Conservation (phyloP, 2,329 filamentous ascomycete genomes). For the Calonectria montana region DNA sequence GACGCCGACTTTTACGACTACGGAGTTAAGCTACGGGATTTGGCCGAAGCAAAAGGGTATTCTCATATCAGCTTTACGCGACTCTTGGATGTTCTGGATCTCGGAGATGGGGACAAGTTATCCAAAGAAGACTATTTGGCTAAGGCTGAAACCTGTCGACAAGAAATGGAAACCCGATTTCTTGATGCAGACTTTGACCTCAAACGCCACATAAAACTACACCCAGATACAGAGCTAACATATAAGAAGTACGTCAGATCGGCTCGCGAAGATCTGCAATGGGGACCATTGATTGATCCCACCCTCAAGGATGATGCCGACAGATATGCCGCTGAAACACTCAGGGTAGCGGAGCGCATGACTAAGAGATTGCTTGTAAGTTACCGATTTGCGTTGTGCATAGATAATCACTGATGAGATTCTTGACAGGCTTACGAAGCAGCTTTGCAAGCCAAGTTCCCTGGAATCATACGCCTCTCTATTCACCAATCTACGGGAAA, state of each 20-base stretch:
- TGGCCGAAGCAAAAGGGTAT: background rate
- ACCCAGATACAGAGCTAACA: background rate
- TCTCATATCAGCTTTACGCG: background rate
- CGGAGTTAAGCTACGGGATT: background rate
- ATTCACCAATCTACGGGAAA: background rate
- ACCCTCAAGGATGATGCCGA: background rate
- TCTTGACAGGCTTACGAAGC: background rate
- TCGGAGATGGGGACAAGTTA: background rate
- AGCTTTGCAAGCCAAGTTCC: background rate
- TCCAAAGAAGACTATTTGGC: background rate
- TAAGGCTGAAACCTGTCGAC: background rate
- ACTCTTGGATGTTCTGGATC: background rate
- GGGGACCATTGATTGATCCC: background rate
- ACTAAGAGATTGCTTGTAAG: background rate
- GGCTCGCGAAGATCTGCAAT: background rate
- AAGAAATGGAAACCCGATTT: background rate
- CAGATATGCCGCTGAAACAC: background rate
- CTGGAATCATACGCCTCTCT: background rate
- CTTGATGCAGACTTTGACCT: background rate
- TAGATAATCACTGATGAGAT: background rate
- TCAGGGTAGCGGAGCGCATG: background rate
- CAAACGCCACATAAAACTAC: background rate
- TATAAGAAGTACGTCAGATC: background rate
- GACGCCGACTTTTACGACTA: background rate
- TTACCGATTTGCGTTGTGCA: background rate